Base-by-base conservation (phyloP, 1,139 yeast species). In the Geotrichum fermentans region DNA sequence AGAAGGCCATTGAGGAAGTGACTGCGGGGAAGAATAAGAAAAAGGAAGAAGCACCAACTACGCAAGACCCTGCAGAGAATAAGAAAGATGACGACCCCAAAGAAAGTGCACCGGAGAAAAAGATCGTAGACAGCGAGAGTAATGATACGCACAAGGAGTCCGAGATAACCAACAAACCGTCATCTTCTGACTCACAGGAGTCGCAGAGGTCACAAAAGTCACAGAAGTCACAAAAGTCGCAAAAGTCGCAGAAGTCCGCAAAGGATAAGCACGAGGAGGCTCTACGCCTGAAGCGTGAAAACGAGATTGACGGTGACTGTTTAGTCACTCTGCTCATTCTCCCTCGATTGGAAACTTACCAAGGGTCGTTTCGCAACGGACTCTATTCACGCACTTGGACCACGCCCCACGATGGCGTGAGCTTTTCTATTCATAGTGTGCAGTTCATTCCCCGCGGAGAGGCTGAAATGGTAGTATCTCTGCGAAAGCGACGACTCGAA, bases 301-400 rank as follows among this genome's bases (percentile, higher is more conserved):
- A 55, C 56, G 21, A 49, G 39, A 28, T 43, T 17, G 24, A 40
- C 18, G 73, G 75, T 13, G 95, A 87, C 62, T 67, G 89, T 36
- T 73, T 85, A 16, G 92, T 83, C 7, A 83, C 87, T 8, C 53
- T 92, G 6, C 63, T 86, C 17, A 63, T 90, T 20, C 70, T 90
- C 45, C 97, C 97, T 0, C 70, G 79, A 2, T 69, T 90, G 49
- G 73, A 73, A 11, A 58, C 62, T 41, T 90, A 90, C 61, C 65
- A 68, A 21, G 92, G 96, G 1, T 71, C 74, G 37, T 82, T 67
- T 61, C 74, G 84, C 36, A 73, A 84, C 63, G 90, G 86, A 1
- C 67, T 89, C 53, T 78, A 80, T 59, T 80, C 96, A 1, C 73
- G 97, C 49, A 67, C 78, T 1, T 90, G 97, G 97, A 62, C 63